A percentile compares a stretch with the other conserved stretches of the same genome.
phyloP scores from a whole-genome alignment of 2,329 filamentous ascomycete species.

The Pseudocercospora fuligena region DNA sequence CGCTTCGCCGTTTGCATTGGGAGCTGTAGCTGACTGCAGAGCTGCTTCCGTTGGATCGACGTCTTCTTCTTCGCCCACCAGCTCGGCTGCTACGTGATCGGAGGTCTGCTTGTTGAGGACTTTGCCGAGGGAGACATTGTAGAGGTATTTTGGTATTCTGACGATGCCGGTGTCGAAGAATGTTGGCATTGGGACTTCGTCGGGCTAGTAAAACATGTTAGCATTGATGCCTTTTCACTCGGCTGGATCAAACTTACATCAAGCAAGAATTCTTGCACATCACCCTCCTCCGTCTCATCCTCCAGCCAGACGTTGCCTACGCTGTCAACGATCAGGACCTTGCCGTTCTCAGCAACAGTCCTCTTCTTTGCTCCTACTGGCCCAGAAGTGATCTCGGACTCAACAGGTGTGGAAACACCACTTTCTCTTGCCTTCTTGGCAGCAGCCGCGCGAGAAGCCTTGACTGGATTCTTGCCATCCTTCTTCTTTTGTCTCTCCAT shows the following conservation, averaged over 20 bases:
- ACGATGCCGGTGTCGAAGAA: conserved; percentile 82
- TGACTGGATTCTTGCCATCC: conserved; percentile 56
- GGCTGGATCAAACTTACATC: conserved; percentile 66
- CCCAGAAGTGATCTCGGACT: conserved; percentile 56
- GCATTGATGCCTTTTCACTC: not conserved
- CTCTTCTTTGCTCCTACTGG: conserved; percentile 81
- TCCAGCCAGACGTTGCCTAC: conserved; percentile 94
- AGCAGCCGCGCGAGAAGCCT: conserved; percentile 55
- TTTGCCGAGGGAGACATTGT: conserved; percentile 55
- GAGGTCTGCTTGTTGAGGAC: conserved; percentile 46
- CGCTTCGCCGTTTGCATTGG: conserved; percentile 53
- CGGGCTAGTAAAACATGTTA: conserved; percentile 58
- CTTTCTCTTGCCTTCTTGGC: conserved; percentile 56
- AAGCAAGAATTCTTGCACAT: conserved; percentile 80
- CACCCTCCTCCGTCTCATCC: conserved; percentile 85
- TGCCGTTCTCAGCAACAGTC: conserved; percentile 92
- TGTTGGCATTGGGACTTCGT: conserved; percentile 78
- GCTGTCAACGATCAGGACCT: conserved; percentile 89
- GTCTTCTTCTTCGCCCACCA: conserved; percentile 40
- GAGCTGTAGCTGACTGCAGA: conserved; percentile 48
- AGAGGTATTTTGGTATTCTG: conserved; percentile 76
- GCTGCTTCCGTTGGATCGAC: conserved; percentile 44
- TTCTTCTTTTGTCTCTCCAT: conserved; percentile 82
- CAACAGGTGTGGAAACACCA: conserved; percentile 60
- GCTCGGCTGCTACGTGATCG: conserved; percentile 31